A percentile compares a stretch with the other conserved stretches of the same genome.
Conservation (phyloP, 2,329 filamentous ascomycete species). For the Microdochium bolleyi region DNA sequence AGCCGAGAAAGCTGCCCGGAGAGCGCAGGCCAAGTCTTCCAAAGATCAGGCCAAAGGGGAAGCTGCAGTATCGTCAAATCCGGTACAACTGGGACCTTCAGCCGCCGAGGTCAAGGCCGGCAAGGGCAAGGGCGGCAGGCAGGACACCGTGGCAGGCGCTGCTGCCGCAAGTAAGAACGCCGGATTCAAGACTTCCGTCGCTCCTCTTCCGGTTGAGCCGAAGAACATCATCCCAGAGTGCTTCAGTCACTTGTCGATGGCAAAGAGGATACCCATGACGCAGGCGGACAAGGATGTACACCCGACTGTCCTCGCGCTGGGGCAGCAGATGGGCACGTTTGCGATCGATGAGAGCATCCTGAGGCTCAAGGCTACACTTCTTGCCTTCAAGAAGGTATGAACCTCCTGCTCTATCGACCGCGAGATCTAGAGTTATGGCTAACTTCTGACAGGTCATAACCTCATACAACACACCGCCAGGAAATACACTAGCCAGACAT, state of each 20-base stretch:
- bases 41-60: constrained; percentile 34
- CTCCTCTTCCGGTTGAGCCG: constrained; percentile 36
- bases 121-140: constrained; percentile 37
- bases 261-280: constrained; percentile 43
- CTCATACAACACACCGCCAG: constrained; percentile 82
- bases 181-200: constrained; percentile 23
- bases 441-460: constrained; percentile 62
- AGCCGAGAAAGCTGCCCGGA: constrained; percentile 81
- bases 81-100: constrained; percentile 27
- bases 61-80: constrained; percentile 18
- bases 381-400: constrained; percentile 77
- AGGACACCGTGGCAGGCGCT: constrained; percentile 27
- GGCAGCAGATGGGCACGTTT: constrained; percentile 86
- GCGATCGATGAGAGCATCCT: constrained; percentile 83
- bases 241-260: constrained; percentile 77
- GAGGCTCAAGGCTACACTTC: constrained; percentile 75
- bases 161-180: constrained; percentile 18
- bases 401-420: not conserved
- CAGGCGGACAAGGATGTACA: constrained; percentile 72
- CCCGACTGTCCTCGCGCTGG: constrained; percentile 74
- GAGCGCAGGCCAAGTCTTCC: constrained; percentile 61
- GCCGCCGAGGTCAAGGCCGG: constrained; percentile 34
- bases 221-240: constrained; percentile 61
- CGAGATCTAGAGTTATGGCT: constrained; percentile 5
- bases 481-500: constrained; percentile 80